These are phyloP conservation scores for Salix arbutifolia DNA, from an alignment of 345 rosid genomes.

Conservation along the genomic window DNA sequence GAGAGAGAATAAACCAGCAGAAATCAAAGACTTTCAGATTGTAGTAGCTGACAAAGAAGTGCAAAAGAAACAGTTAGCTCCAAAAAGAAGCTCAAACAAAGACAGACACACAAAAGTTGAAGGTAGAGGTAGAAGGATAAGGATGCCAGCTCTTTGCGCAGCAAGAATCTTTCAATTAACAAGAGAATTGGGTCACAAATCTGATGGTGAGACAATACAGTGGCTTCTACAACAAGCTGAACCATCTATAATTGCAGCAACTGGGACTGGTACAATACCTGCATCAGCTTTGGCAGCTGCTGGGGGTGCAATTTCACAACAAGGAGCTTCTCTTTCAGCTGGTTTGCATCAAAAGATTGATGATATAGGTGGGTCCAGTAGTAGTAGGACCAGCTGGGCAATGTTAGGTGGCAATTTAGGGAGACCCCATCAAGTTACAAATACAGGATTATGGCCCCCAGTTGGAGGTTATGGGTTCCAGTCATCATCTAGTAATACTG, in stretches of 20 bases:
- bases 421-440: constrained; percentile 52
- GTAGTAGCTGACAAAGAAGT: constrained; percentile 60
- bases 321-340: constrained; percentile 51
- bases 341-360: constrained; percentile 71
- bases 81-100: constrained; percentile 87
- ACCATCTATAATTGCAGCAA: constrained; percentile 83
- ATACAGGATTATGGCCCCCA: constrained; percentile 71
- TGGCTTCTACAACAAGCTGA: constrained; percentile 95
- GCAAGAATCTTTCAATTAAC: constrained; percentile 96
- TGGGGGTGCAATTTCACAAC: constrained; percentile 60
- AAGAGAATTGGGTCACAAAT: constrained; percentile 94
- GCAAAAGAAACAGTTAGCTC: constrained; percentile 55
- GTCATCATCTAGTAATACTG: constrained; percentile 35
- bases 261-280: constrained; percentile 91
- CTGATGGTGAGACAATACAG: constrained; percentile 95
- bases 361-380: constrained; percentile 55
- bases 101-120: constrained; percentile 96
- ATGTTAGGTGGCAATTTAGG: constrained; percentile 56
- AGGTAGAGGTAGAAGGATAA: constrained; percentile 86
- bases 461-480: constrained; percentile 64
- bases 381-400: constrained; percentile 62
- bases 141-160: constrained; percentile 99
- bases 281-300: constrained; percentile 83
- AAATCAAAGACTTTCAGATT: constrained; percentile 75
- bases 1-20: constrained; percentile 50